phyloP scores from a whole-genome alignment of 192 early-diverging fungal species.

The Podila horticola region DNA sequence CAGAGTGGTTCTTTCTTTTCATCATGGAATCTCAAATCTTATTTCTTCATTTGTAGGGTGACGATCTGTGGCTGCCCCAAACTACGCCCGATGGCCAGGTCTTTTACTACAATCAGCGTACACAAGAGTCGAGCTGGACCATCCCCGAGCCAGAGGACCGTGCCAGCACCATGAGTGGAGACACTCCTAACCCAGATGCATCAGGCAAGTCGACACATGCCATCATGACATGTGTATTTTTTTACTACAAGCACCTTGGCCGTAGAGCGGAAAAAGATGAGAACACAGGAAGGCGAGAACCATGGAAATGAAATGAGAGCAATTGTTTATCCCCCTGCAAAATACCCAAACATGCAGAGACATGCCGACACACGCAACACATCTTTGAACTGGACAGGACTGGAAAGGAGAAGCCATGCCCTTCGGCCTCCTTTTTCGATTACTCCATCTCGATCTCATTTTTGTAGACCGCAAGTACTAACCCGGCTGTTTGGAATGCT shows the following conservation, averaged over 20 bases:
- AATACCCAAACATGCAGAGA: no score
- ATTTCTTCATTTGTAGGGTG: conserved; percentile 22
- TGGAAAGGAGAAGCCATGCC: background rate
- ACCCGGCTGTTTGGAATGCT: background rate
- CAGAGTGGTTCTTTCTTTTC: background rate
- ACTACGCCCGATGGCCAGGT: conserved; percentile 57
- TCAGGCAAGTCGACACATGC: conserved; percentile 21
- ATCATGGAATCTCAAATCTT: background rate
- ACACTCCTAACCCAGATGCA: conserved; percentile 26
- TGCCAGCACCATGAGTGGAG: conserved; percentile 24
- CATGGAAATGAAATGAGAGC: background rate
- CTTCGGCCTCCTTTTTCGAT: background rate
- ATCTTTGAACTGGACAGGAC: background rate
- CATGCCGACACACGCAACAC: no score
- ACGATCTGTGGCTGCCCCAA: conserved; percentile 57
- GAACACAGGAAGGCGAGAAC: background rate
- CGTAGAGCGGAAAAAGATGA: background rate
- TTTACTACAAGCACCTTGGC: background rate
- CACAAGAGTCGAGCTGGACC: conserved; percentile 57
- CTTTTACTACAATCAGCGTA: conserved; percentile 59
- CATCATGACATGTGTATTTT: background rate
- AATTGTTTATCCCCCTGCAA: background rate
- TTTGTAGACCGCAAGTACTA: background rate
- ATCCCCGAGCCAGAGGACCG: conserved; percentile 49
- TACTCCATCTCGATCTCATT: background rate